Base-by-base conservation (phyloP, 2,329 filamentous ascomycete species). In the Blumeria graminis region DNA sequence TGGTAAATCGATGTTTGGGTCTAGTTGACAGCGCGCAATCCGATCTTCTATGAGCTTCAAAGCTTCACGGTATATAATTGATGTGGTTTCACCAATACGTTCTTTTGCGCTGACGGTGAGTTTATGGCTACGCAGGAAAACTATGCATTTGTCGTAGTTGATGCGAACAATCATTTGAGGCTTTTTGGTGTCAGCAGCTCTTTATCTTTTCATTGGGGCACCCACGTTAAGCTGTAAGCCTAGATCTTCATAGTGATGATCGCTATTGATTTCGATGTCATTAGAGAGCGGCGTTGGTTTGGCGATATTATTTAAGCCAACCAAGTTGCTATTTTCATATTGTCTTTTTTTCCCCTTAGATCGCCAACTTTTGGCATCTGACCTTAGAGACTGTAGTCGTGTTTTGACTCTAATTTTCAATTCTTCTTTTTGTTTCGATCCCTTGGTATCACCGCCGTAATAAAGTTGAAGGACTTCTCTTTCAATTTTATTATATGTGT, bases 121-220 rank as follows among this genome's bases (percentile, higher is more conserved):
- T 18, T 80, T 78, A 60, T 82, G 76, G 63, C 87, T 94, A 57
- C 90, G 85, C 60, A 94, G 73, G 54, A 85, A 81, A 9, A 95
- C 85, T 6, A 82, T 73, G 58, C 87, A 86, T 67, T 90, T 93
- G 57, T 89, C 83, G 64, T 86, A 82, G 65, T 94, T 95, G 56
- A 95, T 73, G 33, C 82, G 79, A 53, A 96, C 72, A 38, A 89
- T 75, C 60, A 88, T 72, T 57, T 84, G 77, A 54, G 79, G 76
- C 81, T 93, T 65, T 1, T 57, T 41, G 38, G 58, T 55, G 61
- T 67, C 61, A 67, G 65, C 61, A 62, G 36, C 48, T 35, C 41
- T 51, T 43, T 55, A 48, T 46, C 22, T 28, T 28, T 28, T 28
- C 22, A 28, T 28, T 28, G 22, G 22, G 22, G 22, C 22, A 28